These are phyloP conservation scores for Eimeria maxima DNA, from an alignment of 169 alveolate genomes.

Conservation along the genomic window DNA sequence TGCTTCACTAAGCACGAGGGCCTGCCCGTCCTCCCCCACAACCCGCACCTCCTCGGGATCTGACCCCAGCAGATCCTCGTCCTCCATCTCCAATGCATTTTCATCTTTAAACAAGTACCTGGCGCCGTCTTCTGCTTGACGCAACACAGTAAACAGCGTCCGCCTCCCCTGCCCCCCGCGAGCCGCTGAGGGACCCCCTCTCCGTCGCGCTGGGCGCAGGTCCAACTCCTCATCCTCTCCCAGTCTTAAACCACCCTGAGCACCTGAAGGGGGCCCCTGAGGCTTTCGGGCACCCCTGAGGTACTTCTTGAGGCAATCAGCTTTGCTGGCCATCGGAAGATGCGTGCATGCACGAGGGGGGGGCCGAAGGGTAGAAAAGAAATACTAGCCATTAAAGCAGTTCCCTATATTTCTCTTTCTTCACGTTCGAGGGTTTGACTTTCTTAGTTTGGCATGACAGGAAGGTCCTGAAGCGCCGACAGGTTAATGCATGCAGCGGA, in stretches of 20 bases:
- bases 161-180: neutral
- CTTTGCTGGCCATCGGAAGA: conserved; percentile 38
- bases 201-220: neutral
- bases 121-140: conserved; percentile 40
- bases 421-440: neutral
- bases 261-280: neutral
- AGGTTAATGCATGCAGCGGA: neutral
- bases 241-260: conserved; percentile 38
- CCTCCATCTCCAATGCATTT: neutral
- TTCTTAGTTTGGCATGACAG: neutral
- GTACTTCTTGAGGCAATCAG: conserved; percentile 55
- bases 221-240: conserved; percentile 41
- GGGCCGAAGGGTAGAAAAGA: neutral
- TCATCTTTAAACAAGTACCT: conserved; percentile 23
- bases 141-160: conserved; percentile 45
- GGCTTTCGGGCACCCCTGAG: conserved; percentile 62
- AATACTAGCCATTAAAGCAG: neutral
- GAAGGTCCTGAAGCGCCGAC: too few relatives aligned
- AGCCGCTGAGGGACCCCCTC: conserved; percentile 33
- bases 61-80: conserved; percentile 14
- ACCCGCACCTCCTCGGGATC: conserved; percentile 63
- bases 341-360: neutral
- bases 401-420: neutral
- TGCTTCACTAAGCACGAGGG: conserved; percentile 29
- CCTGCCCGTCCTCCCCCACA: conserved; percentile 73